Evolutionary conservation across 257 asterid species (phyloP), one percentile per base, ranked within the genome.

Genomic region (Lavandula angustifolia): DNA sequence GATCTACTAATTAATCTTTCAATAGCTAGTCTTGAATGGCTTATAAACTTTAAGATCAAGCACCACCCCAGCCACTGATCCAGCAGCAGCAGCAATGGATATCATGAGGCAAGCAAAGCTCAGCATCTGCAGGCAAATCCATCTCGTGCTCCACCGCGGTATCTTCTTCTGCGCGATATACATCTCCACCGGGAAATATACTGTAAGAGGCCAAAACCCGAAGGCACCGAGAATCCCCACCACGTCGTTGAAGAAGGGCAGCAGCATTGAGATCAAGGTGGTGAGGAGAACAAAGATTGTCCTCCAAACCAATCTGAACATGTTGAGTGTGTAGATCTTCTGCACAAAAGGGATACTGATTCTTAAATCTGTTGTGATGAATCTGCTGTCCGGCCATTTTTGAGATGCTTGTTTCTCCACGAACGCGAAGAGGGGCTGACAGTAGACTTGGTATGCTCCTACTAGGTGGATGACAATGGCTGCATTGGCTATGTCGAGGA

Each of bases 191-290:
- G 87, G 87, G 66, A 78, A 81, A 3, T 81, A 81, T 2, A 78
- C 87, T 6, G 87, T 82, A 53, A 82, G 42, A 3, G 83, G 85
- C 87, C 85, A 82, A 18, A 82, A 82, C 74, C 87, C 87, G 42
- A 82, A 60, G 0, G 85, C 87, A 2, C 87, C 85, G 0, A 82
- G 78, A 27, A 82, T 79, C 35, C 87, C 87, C 11, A 82, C 87
- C 0, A 82, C 81, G 16, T 77, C 87, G 7, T 82, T 82, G 66
- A 82, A 82, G 32, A 82, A 82, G 0, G 87, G 87, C 47, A 79
- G 73, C 67, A 79, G 57, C 83, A 82, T 82, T 12, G 85, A 79
- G 14, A 79, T 76, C 7, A 79, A 52, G 8, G 87, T 82, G 12
- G 87, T 82, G 16, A 73, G 0, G 1, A 69, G 3, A 62, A 82